These are phyloP conservation scores for Teunomyces panamensis DNA, from an alignment of 805 yeast species.

Conservation along the genomic window DNA sequence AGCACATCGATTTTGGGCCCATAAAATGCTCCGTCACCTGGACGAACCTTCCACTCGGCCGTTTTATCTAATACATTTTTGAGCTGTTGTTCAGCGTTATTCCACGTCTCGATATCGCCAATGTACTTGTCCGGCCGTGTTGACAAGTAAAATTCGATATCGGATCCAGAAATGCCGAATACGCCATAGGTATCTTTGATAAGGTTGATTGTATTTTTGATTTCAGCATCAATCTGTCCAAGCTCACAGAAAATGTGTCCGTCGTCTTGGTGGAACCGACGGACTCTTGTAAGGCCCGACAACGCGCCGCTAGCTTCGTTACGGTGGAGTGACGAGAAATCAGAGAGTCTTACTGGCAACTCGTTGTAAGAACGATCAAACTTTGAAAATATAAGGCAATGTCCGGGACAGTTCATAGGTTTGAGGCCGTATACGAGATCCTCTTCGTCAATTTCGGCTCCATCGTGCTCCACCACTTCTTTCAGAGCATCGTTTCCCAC, in stretches of 20 bases:
- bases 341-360: constrained; percentile 80
- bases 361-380: constrained; percentile 82
- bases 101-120: constrained; percentile 79
- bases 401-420: constrained; percentile 97
- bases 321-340: constrained; percentile 88
- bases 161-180: constrained; percentile 54
- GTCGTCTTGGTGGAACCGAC: constrained; percentile 97
- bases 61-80: constrained; percentile 52
- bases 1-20: constrained; percentile 94
- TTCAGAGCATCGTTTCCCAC: constrained; percentile 49
- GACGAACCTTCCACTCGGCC: constrained; percentile 69
- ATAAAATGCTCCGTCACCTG: constrained; percentile 96
- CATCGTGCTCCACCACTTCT: constrained; percentile 17
- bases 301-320: constrained; percentile 95
- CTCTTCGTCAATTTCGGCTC: constrained; percentile 11
- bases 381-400: constrained; percentile 76
- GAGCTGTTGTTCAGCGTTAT: constrained; percentile 71
- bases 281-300: constrained; percentile 86
- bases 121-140: constrained; percentile 84
- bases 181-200: constrained; percentile 71
- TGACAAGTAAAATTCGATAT: constrained; percentile 63
- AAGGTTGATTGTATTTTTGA: constrained; percentile 64
- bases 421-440: constrained; percentile 68
- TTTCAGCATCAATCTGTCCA: constrained; percentile 74
- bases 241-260: constrained; percentile 91